Evolutionary conservation across 352 stramenopile species (phyloP), one percentile per base, ranked within the genome.

Genomic region (Elongisporangium undulatum): DNA sequence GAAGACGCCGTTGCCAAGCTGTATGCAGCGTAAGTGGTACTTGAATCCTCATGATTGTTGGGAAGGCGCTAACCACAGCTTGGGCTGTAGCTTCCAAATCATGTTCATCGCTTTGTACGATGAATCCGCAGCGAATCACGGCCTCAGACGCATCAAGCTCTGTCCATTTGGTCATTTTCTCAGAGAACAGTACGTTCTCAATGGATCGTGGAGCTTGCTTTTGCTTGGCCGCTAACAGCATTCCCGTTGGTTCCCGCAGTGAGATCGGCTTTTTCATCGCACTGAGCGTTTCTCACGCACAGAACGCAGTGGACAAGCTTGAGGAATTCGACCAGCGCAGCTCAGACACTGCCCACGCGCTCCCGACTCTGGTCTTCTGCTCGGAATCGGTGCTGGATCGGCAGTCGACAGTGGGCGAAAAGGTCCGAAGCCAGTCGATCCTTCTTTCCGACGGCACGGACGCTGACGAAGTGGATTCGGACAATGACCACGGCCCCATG

Each of bases 251-350:
- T n/a, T 56, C 38, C 13, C 38, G 19, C 45, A 74, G 70, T 29
- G 75, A 85, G 29, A 74, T 88, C 7, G 78, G 65, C 0, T 88
- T 88, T 53, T 66, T 82, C 23, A 69, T 86, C 23, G 71, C 78
- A 4, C 51, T 75, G 16, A 83, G 74, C 39, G 71, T 74, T 1
- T 78, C 73, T 10, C 62, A 71, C 10, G 72, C 75, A 8, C 71
- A 82, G 50, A 61, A 75, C 49, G 72, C 75, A 0, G 68, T 80
- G 17, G 67, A 85, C 19, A 65, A 53, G 26, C 62, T 75, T n/a
- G 41, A 60, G n/a, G 51, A 61, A 3, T 45, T 41, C 9, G 29
- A 41, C 29, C 29, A 41, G 8, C 29, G 9, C 5, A 41, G 4
- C 3, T 17, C 15, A 3, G 2, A 59, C 39, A 20, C 13, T 21